Evolutionary conservation across 202 grass and related monocot genomes (phyloP).

Genomic region (Panicum virgatum): DNA sequence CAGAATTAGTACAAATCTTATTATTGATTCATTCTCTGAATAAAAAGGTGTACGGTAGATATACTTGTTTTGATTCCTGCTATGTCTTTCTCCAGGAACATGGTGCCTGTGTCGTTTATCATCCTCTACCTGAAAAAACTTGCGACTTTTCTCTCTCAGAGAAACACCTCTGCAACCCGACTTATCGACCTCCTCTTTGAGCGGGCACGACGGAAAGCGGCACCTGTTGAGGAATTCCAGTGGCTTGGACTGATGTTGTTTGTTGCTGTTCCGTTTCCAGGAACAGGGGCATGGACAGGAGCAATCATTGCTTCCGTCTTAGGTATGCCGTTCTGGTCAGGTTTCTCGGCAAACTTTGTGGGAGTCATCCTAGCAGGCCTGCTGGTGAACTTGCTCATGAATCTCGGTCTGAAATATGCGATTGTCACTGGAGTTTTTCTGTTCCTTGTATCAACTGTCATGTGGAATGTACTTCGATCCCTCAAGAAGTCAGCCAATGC

Average conservation of each 20-base stretch:
- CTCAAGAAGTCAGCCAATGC: slow-evolving; percentile 56
- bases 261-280: slow-evolving; percentile 85
- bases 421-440: slow-evolving; percentile 59
- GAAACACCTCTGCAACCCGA: slow-evolving; percentile 49
- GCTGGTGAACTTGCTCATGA: slow-evolving; percentile 87
- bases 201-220: slow-evolving; percentile 71
- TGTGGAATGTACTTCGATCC: slow-evolving; percentile 78
- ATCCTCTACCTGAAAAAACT: slow-evolving; percentile 84
- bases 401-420: slow-evolving; percentile 81
- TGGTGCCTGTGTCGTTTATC: slow-evolving; percentile 86
- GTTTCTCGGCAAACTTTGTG: slow-evolving; percentile 74
- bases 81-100: slow-evolving; percentile 68
- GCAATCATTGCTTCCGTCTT: slow-evolving; percentile 81
- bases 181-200: slow-evolving; percentile 82
- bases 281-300: slow-evolving; percentile 87
- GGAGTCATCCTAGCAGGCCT: slow-evolving; percentile 75
- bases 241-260: slow-evolving; percentile 96
- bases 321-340: slow-evolving; percentile 82
- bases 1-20: neutral
- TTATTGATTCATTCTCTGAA: neutral
- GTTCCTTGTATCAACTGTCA: slow-evolving; percentile 71
- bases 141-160: slow-evolving; percentile 63
- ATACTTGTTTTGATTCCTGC: neutral
- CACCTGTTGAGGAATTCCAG: slow-evolving; percentile 83
- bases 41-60: neutral